Base-by-base conservation (phyloP, 192 early-diverging fungal genomes). In the Coemansia sp. region DNA sequence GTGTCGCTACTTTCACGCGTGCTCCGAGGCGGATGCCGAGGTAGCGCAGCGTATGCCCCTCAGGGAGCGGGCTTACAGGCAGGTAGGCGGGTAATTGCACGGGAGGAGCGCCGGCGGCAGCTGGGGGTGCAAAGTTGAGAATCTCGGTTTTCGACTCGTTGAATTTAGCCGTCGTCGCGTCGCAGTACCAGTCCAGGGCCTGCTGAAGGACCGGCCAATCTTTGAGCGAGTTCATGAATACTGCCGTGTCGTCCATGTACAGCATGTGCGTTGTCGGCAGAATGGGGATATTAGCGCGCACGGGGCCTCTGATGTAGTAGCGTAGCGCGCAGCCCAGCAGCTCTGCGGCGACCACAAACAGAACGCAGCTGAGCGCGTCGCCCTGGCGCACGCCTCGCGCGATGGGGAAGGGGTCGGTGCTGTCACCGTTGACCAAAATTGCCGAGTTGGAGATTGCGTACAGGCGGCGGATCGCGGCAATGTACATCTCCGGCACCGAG, bases 171-270 rank as follows among this genome's bases (percentile, higher is more conserved):
- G 59, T 70, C 35, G 68, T 62, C n/a, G 60, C 59, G 6, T 9
- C 40, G 22, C 59, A 61, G 37, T 62, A 70, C 29, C 22, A 29
- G 12, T 70, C 46, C 1, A 70, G 49, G 3, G 59, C 60, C 5
- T 36, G 6, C 20, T 54, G 36, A 9, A 70, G 36, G 29, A 24
- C 9, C 2, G 68, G 38, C 47, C 40, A 70, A 17, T 70, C 11
- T 0, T 36, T 14, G 53, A 54, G 68, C 25, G 59, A 70, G 19
- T 20, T 25, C 8, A 62, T 35, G 22, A 62, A 31, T 27, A 60
- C 58, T 14, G 38, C 67, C 17, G 67, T 68, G 39, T 68, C 46
- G 35, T 68, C 59, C 67, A 62, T 70, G 22, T 70, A 70, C 6
- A 57, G 42, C 20, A 54, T 54, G 42, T 70, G 68, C 11, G 41